A percentile compares a stretch with the other conserved stretches of the same genome.
Conservation (phyloP, 441 rosid species). For the Geranium incanum region DNA sequence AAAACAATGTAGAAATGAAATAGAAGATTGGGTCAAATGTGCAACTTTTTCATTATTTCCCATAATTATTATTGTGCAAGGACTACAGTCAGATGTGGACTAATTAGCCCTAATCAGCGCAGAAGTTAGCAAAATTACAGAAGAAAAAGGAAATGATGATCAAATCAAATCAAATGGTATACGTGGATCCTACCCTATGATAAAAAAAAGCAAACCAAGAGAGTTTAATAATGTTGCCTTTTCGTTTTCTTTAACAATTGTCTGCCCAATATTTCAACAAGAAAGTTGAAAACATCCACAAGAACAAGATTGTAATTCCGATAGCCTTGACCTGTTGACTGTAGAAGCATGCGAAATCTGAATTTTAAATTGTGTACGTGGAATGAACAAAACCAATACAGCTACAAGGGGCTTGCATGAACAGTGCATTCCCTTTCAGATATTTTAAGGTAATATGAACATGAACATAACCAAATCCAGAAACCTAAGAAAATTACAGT, state of each 20-base stretch:
- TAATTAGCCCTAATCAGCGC: slow-evolving; percentile 11
- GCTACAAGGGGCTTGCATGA: background rate
- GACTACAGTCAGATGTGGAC: background rate
- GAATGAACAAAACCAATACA: background rate
- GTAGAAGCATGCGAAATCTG: background rate
- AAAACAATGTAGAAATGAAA: background rate
- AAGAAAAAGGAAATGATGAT: slow-evolving; percentile 3
- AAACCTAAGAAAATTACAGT: background rate
- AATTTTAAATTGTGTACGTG: background rate
- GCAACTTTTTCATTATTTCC: background rate
- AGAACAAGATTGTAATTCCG: no score
- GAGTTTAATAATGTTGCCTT: background rate
- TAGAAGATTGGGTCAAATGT: background rate
- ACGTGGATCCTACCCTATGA: background rate
- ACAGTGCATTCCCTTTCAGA: background rate
- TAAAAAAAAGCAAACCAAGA: background rate
- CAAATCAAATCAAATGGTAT: background rate
- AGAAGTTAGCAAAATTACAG: background rate
- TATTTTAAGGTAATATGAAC: background rate
- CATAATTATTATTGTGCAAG: background rate
- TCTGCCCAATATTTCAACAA: no score
- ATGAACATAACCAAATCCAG: background rate
- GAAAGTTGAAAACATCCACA: no score
- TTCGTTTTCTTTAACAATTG: background rate
- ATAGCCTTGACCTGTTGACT: background rate